Conservation (phyloP, 2,329 filamentous ascomycete species). For the Trichoderma atroviride region DNA sequence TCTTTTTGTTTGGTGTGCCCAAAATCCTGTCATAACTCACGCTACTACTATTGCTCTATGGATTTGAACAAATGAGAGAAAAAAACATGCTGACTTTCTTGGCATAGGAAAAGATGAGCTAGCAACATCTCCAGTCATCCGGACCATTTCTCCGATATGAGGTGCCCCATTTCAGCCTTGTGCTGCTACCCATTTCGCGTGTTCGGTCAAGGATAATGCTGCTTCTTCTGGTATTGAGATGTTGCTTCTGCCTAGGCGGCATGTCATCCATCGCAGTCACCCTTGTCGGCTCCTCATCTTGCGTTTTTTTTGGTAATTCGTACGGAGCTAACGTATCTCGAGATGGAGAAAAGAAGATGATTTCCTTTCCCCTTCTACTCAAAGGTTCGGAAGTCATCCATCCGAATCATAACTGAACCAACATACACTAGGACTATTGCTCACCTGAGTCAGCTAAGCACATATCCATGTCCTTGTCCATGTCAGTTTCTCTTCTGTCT, state of each 20-base stretch:
- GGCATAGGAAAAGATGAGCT: not conserved
- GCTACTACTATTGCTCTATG: not conserved
- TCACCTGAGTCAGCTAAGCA: not conserved
- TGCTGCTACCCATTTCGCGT: not conserved
- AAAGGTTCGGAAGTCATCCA: not conserved
- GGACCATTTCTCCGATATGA: conserved; percentile 11
- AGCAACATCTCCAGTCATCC: not conserved
- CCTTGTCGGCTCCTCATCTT: not conserved
- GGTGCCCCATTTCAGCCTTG: conserved; percentile 16
- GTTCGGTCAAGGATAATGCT: not conserved
- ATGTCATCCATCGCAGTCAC: not conserved
- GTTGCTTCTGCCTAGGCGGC: not conserved
- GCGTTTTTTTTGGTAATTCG: not conserved
- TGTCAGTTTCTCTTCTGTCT: too few species aligned
- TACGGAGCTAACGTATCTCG: not conserved
- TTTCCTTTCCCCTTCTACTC: not conserved
- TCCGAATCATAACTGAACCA: not conserved
- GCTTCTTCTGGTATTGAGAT: not conserved
- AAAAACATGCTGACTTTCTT: not conserved
- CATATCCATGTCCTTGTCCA: not conserved
- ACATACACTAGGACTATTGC: not conserved
- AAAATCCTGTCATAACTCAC: not conserved
- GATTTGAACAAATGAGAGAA: not conserved
- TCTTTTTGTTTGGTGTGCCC: not conserved
- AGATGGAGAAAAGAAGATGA: not conserved